Evolutionary conservation across 2,329 filamentous ascomycete species (phyloP), one percentile per base, ranked within the genome.

Genomic region (Arthrobotrys iridis): DNA sequence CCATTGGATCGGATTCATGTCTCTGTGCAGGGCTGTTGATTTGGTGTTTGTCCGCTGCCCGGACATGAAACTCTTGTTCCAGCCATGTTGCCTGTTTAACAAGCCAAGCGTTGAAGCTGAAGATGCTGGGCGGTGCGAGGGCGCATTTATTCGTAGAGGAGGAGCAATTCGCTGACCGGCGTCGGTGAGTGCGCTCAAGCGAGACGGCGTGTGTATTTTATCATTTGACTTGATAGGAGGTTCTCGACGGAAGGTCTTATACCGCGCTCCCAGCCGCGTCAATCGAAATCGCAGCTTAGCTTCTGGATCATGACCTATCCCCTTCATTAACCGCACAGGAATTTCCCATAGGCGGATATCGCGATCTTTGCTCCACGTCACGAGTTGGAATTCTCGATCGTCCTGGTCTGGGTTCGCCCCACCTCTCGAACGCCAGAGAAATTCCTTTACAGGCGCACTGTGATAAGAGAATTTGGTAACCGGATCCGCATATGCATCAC

Each of bases 351-450:
- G 85, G 55, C 91, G 89, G 28, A 97, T 84, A 79, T 93, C 88
- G 78, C 91, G 91, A 81, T 97, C 94, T 55, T 91, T 90, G 24
- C 93, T 93, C 93, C 93, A 97, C 0, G 93, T 93, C 0, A 97
- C 92, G 15, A 97, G 85, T 81, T 97, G 93, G 77, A 97, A 97
- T 60, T 97, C 93, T 79, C 94, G 88, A 76, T 93, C 85, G 79
- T 97, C 93, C 63, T 92, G 87, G 13, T 88, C 86, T 15, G 87
- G 86, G 18, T 85, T 84, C 35, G 90, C 85, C 13, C 83, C 83
- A 37, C 93, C 93, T 65, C 93, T 88, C 52, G 88, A 88, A 81
- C 93, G 87, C 93, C 93, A 97, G 8, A 97, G 83, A 76, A 97
- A 97, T 79, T 97, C 93, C 80, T 95, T 96, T 28, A 92, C 93